Evolutionary conservation across 2,329 filamentous ascomycete genomes (phyloP), one percentile per base, ranked within the genome.

Genomic region (Zasmidium cellare): DNA sequence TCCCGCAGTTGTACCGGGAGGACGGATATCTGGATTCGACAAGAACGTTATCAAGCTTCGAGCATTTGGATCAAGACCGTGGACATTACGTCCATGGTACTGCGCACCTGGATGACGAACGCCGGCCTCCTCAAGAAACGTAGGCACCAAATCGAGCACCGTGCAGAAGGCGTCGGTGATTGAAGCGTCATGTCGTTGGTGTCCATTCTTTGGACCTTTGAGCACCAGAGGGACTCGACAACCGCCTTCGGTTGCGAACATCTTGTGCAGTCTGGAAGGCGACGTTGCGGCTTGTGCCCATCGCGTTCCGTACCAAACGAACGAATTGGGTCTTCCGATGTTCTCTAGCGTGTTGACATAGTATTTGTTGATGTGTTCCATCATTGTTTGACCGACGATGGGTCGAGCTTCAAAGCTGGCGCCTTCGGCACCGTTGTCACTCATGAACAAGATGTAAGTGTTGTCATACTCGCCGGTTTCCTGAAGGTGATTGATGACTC

Each of bases 391-490:
- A 6, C 45, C 45, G 6, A 24, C 14, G 22, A 47, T 47, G 5
- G 45, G 45, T 16, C 22, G 45, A 22, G 45, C 45, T 22, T 47
- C 45, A 18, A 20, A 22, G 19, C 45, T 47, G 3, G 45, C 9
- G 5, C 45, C 45, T 22, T 47, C 45, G 22, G 45, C 45, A 16
- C 45, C 45, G 22, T 47, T 47, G 22, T 47, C 45, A 16, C 19
- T 22, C 45, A 47, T 47, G 45, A 47, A 47, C 45, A 47, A 47
- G 22, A 47, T 47, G 45, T 22, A 47, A 16, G 45, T 47, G 45
- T 47, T 47, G 19, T 47, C 45, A 22, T 47, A 47, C 45, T 47
- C 45, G 45, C 19, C 19, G 19, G 5, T 47, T 24, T 47, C 3
- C 22, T 47, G 9, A 3, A 47, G 16, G 5, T 22, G 18, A 24